Evolutionary conservation across 2,329 filamentous ascomycete species (phyloP), one percentile per base, ranked within the genome.

Genomic region (Volutella citrinella): DNA sequence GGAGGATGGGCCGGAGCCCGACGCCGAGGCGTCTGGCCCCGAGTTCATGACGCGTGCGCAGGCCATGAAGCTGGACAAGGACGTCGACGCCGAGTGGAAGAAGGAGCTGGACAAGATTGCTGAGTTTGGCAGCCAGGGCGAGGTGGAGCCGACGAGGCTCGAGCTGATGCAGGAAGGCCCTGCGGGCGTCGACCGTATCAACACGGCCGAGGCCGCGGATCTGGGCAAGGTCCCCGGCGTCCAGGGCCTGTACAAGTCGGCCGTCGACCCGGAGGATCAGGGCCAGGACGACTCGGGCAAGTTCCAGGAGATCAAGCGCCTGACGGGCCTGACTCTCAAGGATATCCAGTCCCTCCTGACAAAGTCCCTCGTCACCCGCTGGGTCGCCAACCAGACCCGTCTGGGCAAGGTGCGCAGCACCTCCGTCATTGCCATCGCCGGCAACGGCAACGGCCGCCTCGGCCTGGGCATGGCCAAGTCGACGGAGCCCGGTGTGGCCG

Each of bases 391-490:
- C 66, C 91, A 97, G 74, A 97, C 93, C 15, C 86, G 91, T 69
- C 80, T 98, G 65, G 93, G 93, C 59, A 98, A 97, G 74, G 83
- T 98, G 40, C 74, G 76, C 49, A 87, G 83, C 61, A 54, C 74
- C 24, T 94, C 91, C 54, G 73, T 80, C 51, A 67, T 97, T 42
- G 81, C 81, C 24, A 81, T 96, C 49, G 90, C 89, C 6, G 93
- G 93, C 32, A 95, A 97, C 64, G 76, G 80, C 38, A 77, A 93
- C 48, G 93, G 93, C 12, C 75, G 91, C 54, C 65, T 98, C 19
- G 93, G 93, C 10, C 74, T 97, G 40, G 93, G 93, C 36, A 85
- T 91, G 64, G 90, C 87, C 51, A 98, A 97, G 72, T 84, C 84
- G 9, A 79, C 82, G 18, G 89, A 96, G 63, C 55, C 69, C 2